Evolutionary conservation across 768 basidiomycete species (phyloP), one percentile per base, ranked within the genome.

Genomic region (Termitomyces sp.): DNA sequence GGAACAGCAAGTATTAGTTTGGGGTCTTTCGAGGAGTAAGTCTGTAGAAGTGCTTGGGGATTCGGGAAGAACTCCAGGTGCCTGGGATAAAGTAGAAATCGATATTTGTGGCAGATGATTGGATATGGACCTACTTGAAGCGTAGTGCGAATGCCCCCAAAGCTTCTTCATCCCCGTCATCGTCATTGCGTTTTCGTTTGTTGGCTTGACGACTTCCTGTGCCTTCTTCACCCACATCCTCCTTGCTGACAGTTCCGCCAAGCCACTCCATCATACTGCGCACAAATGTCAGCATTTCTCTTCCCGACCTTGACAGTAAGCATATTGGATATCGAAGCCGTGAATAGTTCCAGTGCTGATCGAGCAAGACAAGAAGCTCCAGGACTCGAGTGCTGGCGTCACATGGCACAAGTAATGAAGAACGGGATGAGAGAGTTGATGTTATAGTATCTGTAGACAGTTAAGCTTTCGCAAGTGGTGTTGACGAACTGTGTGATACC

Each of bases 241-340:
- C 92, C 66, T 93, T 93, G 63, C 87, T 91, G 52, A 97, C 86
- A 14, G 91, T 94, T 1, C 97, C 96, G 10, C 97, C 97, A 60
- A 99, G 84, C 94, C 95, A 98, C 68, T 98, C 97, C 83, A 97
- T 96, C 90, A 98, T 89, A 76, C 91, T 95, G 57, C 94, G 76
- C 27, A 97, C 91, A 66, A 94, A 93, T 1, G 90, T 88, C 35
- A 97, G 72, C 88, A 97, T 96, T 71, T 99, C 96, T 59, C 87
- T 83, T 2, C 89, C 94, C 6, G 94, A 95, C 34, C 88, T 81
- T 47, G 91, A 91, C 39, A 98, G 80, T n/a, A 99, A 81, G 68
- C 96, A 98, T 35, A 99, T 91, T 0, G 96, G 97, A 69, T 80
- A 90, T 68, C 82, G 82, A 49, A 89, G 81, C 43, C 85, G 83